Base-by-base conservation (phyloP, 179 eudicot genomes). In the Nepenthes alata region DNA sequence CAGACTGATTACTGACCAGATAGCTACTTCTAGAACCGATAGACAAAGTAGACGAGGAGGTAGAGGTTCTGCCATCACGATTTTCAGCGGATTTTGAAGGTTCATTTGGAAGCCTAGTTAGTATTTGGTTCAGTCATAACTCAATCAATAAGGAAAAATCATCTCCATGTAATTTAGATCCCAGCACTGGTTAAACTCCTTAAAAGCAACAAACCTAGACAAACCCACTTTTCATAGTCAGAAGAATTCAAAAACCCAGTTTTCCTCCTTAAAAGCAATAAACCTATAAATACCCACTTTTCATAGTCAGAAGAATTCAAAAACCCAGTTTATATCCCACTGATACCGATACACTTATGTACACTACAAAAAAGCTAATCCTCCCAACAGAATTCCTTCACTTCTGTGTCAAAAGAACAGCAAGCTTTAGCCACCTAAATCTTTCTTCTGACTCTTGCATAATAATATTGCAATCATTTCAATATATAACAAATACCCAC, bases 41-140 rank as follows among this genome's bases (percentile, higher is more conserved):
- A 5, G 80, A 66, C 14, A 75, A 68, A 66, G 61, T 66, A n/a
- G 78, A 60, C 12, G 67, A 15, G 37, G 67, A 48, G 15, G 52
- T 36, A 61, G 73, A 37, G 54, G 63, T 44, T 41, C 76, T 73
- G 15, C 73, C 73, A 68, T 76, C 80, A 45, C 74, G 77, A 69
- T 62, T 57, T 10, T 76, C 80, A 4, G 65, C 64, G 38, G 70
- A 65, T 68, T 76, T 76, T 41, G 68, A 58, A 35, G 73, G 75
- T 64, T 78, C 75, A 50, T 67, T 55, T 6, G 83, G 83, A 9
- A 78, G 64, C 77, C 58, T 75, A 56, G 63, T 75, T 45, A 78
- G 72, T 36, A 78, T 63, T 44, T 78, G 78, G 52, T 67, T 78
- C 25, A 34, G 72, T 58, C 77, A 75, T 78, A 48, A 59, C 70